Evolutionary conservation across 106 monocot species (phyloP).

Genomic region (Allium cepa): DNA sequence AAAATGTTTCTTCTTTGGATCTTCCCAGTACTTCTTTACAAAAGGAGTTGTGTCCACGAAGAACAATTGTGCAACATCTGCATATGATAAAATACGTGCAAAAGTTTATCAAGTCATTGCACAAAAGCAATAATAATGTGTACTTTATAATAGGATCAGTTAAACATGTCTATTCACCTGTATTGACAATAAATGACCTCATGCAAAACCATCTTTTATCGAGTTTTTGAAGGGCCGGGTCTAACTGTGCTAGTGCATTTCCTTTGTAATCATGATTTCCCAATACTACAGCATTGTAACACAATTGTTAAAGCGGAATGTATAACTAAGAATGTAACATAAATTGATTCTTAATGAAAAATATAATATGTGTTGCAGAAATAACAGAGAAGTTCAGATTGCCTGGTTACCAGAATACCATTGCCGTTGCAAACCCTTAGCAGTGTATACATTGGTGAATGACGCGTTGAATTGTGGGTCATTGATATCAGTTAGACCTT

Average conservation of each 20-base stretch:
- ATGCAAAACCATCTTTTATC: conserved; percentile 60
- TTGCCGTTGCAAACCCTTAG: conserved; percentile 42
- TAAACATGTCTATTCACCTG: conserved; percentile 21
- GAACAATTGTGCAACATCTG: conserved; percentile 49
- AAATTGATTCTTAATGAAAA: neutral
- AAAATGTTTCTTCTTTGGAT: conserved; percentile 22
- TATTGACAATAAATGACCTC: conserved; percentile 54
- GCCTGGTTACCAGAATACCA: conserved; percentile 43
- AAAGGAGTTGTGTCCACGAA: conserved; percentile 63
- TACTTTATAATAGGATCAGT: too few relatives aligned
- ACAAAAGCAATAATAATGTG: neutral
- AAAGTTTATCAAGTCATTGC: neutral
- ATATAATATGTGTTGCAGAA: neutral
- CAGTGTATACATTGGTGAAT: conserved; percentile 57
- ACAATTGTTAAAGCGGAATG: neutral
- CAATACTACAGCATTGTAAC: conserved; percentile 21
- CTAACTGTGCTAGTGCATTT: conserved; percentile 40
- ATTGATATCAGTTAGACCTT: conserved; percentile 26
- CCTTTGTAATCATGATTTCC: conserved; percentile 66
- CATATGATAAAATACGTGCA: neutral
- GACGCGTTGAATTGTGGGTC: conserved; percentile 30
- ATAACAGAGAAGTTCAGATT: neutral
- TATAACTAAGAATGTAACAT: neutral
- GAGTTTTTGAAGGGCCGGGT: conserved; percentile 24
- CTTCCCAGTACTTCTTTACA: conserved; percentile 37